Evolutionary conservation across 2,329 filamentous ascomycete genomes (phyloP).

Genomic region (Raffaelea ambrosiae): DNA sequence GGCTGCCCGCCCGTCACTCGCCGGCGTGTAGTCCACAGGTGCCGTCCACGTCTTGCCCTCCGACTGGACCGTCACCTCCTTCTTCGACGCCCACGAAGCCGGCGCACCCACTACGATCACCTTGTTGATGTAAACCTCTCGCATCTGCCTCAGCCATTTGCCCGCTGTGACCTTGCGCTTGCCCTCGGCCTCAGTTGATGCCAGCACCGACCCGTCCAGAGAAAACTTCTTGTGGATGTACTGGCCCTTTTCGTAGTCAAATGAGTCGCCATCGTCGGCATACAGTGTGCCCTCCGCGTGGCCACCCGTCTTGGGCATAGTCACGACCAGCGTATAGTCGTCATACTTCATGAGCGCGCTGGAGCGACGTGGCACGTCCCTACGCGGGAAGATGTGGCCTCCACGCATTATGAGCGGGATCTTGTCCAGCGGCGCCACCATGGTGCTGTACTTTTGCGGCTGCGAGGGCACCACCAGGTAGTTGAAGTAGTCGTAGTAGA

Average conservation of each 20-base stretch:
- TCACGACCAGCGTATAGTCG: conserved; percentile 84
- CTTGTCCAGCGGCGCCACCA: conserved; percentile 73
- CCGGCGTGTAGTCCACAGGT: conserved; percentile 51
- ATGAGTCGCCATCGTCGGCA: conserved; percentile 87
- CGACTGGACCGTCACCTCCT: conserved; percentile 46
- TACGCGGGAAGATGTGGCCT: conserved; percentile 83
- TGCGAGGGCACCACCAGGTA: conserved; percentile 65
- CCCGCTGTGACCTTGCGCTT: conserved; percentile 49
- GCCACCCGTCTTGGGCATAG: conserved; percentile 52
- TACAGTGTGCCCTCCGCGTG: conserved; percentile 76
- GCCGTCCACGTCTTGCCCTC: conserved; percentile 46
- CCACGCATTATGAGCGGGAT: conserved; percentile 89
- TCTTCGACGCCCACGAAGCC: conserved; percentile 57
- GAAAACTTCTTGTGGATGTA: conserved; percentile 80
- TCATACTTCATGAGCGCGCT: conserved; percentile 87
- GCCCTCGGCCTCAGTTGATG: conserved; percentile 58
- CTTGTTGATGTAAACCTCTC: conserved; percentile 70
- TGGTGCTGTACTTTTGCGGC: conserved; percentile 59
- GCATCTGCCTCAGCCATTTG: conserved; percentile 72
- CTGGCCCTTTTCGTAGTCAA: conserved; percentile 75
- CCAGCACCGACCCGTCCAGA: conserved; percentile 49
- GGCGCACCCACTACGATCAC: conserved; percentile 78
- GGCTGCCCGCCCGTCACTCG: conserved; percentile 35
- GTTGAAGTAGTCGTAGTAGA: conserved; percentile 94
- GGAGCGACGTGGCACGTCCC: conserved; percentile 79